Evolutionary conservation across 768 basidiomycete genomes (phyloP), one percentile per base, ranked within the genome.

Genomic region (Russula vinacea): DNA sequence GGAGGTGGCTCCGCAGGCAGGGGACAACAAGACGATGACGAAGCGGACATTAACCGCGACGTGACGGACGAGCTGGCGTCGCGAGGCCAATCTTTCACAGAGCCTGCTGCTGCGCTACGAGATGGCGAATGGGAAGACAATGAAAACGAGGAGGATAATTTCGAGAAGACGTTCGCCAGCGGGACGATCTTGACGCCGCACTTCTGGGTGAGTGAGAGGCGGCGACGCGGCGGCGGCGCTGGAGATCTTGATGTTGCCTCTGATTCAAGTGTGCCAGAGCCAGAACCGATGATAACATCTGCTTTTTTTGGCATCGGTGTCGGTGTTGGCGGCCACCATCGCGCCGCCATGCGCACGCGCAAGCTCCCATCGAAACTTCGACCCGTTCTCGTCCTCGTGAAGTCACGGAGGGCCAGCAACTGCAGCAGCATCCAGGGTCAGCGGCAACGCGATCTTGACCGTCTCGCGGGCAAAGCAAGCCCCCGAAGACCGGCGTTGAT

Each of bases 1-100:
- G 67, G 67, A 19, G 65, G 67, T 17, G 49, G 50, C 14, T 66
- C 67, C 37, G 47, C 9, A 2, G 32, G 32, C 8, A 47, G n/a
- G 32, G 47, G 14, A 45, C 0, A 24, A 42, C n/a, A 37, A 13
- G 14, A 19, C 40, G 26, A 24, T 11, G 44, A 26, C 19, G n/a
- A 24, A 26, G 32, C 40, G 7, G 39, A 40, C 24, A 1, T 17
- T 14, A 56, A 16, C 29, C 4, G 53, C 17, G 44, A 7, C 19
- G 19, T 9, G 44, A 26, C 14, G 49, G 49, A 22, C 16, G 29
- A 51, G 6, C 50, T 0, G 29, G 29, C 29, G 5, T 29, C 29
- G 19, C 50, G 9, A 32, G 24, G 50, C 6, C 17, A 35, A 17
- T 51, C 29, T 7, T 17, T 45, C 2, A 24, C 26, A 7, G 60